Percentiles rank a stretch among this genome's conserved stretches.
phyloP scores from a whole-genome alignment of 805 yeast species.

The Saccharomycopsis sp. region DNA sequence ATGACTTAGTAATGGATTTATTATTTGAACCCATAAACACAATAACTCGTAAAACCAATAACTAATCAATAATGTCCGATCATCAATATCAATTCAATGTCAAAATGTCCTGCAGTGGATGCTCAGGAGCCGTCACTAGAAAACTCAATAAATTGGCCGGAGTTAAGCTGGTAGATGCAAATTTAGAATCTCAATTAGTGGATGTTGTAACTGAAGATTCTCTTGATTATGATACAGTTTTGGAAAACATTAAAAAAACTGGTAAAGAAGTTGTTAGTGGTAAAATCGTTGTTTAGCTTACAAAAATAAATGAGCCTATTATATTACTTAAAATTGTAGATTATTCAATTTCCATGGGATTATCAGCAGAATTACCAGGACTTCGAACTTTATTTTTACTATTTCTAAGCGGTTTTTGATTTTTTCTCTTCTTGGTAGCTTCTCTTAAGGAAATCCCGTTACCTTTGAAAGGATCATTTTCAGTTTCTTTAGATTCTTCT shows the following conservation, averaged over 20 bases:
- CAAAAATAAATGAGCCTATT: neutral
- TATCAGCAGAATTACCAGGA: constrained; percentile 7
- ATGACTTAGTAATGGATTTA: no score
- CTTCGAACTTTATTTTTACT: constrained; percentile 10
- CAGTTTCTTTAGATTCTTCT: constrained; percentile 24
- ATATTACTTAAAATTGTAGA: no score
- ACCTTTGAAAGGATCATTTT: constrained; percentile 38
- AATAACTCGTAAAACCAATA: no score
- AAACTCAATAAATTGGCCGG: constrained; percentile 66
- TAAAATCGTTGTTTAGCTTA: constrained; percentile 31
- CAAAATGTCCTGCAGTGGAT: constrained; percentile 78
- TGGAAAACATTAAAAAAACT: constrained; percentile 74
- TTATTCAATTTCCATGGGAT: constrained; percentile 13
- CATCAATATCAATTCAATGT: constrained; percentile 68
- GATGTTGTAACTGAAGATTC: constrained; percentile 41
- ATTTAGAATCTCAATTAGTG: constrained; percentile 74
- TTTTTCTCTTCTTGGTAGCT: constrained; percentile 45
- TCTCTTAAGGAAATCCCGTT: constrained; percentile 70
- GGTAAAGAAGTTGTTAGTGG: constrained; percentile 79
- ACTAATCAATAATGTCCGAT: neutral
- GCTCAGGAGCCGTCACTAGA: constrained; percentile 78
- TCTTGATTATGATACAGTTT: constrained; percentile 67
- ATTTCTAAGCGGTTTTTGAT: neutral
- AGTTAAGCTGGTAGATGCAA: constrained; percentile 60
- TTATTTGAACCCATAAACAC: no score